A percentile compares a stretch with the other conserved stretches of the same genome.
Evolutionary conservation across 148 eudicot genomes (phyloP).

Genomic region (Tetragonia tetragonoides): DNA sequence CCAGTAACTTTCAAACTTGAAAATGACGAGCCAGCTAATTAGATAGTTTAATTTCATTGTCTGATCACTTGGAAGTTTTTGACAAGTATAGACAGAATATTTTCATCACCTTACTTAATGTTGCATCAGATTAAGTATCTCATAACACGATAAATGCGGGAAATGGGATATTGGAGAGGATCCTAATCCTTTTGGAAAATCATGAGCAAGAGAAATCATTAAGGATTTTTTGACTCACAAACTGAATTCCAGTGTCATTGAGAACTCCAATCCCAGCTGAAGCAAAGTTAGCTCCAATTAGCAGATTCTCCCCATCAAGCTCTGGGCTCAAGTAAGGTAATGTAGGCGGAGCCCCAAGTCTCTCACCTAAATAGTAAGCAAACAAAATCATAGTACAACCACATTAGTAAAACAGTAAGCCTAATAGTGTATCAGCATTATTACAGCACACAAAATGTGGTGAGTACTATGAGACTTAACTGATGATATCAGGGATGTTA

Average conservation of each 20-base stretch:
- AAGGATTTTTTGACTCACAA: constrained; percentile 37
- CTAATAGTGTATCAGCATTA: neutral
- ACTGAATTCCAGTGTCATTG: constrained; percentile 78
- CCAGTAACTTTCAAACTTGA: neutral
- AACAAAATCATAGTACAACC: neutral
- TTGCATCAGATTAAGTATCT: neutral
- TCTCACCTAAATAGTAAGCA: constrained; percentile 44
- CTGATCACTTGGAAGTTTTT: no score
- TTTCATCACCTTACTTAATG: neutral
- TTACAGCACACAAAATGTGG: no score
- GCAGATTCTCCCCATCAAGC: constrained; percentile 40
- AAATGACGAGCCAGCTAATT: neutral
- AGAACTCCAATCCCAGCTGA: constrained; percentile 82
- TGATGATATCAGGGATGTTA: constrained; percentile 71
- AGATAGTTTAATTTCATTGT: neutral
- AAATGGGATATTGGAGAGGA: no score
- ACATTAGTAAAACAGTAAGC: neutral
- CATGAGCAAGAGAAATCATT: no score
- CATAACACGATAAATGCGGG: no score
- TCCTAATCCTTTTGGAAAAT: no score
- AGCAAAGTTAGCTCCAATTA: constrained; percentile 81
- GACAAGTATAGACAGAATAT: no score
- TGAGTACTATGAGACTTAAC: constrained; percentile 39
- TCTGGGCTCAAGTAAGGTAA: constrained; percentile 69
- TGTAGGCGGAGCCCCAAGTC: constrained; percentile 50